Conservation (phyloP, 2,329 filamentous ascomycete species). For the Epichloe gansuensis region DNA sequence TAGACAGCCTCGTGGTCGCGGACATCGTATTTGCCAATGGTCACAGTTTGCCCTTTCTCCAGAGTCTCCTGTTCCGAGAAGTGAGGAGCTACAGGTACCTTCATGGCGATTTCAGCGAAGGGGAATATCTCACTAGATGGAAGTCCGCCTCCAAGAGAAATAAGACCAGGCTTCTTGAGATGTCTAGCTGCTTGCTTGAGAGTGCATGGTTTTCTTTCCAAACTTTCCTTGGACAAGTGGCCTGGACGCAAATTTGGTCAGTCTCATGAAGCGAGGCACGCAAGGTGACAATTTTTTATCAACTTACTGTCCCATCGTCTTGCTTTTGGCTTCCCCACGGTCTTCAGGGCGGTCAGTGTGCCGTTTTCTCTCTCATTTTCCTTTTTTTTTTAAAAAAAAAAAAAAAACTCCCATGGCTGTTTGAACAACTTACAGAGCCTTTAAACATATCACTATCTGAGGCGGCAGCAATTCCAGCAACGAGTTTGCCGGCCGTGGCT, state of each 20-base stretch:
- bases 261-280: not conserved
- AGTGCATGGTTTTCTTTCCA: constrained; percentile 50
- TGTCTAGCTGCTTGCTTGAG: constrained; percentile 73
- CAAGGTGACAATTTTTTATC: not conserved
- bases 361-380: not conserved
- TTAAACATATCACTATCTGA: constrained; percentile 79
- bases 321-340: constrained; percentile 55
- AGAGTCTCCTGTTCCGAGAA: constrained; percentile 60
- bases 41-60: constrained; percentile 47
- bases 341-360: constrained; percentile 12
- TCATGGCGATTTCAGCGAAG: constrained; percentile 66
- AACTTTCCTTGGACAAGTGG: constrained; percentile 51
- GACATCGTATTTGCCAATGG: constrained; percentile 75
- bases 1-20: constrained; percentile 39
- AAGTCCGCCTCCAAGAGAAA: constrained; percentile 84
- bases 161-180: constrained; percentile 69
- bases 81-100: constrained; percentile 54
- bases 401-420: too few species aligned
- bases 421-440: constrained; percentile 41
- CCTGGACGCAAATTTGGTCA: constrained; percentile 20
- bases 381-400: too few species aligned
- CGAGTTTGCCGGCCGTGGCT: constrained; percentile 56
- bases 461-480: constrained; percentile 64
- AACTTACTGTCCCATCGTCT: constrained; percentile 75
- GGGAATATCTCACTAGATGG: constrained; percentile 88